phyloP scores from a whole-genome alignment of 2,329 filamentous ascomycete genomes.

The Trichoderma polysporum region DNA sequence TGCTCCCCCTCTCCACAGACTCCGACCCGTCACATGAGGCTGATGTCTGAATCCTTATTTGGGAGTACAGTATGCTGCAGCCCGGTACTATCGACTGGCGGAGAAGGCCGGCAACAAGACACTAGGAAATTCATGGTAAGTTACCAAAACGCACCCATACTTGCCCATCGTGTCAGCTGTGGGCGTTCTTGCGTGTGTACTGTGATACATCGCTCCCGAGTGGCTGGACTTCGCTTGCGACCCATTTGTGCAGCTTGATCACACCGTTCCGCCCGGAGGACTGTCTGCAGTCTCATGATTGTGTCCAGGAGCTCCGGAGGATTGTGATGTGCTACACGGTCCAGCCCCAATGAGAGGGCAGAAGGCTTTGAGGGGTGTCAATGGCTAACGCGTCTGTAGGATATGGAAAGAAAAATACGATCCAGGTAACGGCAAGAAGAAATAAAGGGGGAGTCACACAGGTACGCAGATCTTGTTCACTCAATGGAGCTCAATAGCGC shows the following conservation, averaged over 20 bases:
- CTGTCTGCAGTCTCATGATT: slow-evolving; percentile 12
- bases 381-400: slow-evolving; percentile 49
- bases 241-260: neutral
- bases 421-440: slow-evolving; percentile 46
- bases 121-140: slow-evolving; percentile 92
- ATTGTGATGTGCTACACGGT: slow-evolving; percentile 7
- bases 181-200: neutral
- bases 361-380: neutral
- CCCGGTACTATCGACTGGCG: slow-evolving; percentile 88
- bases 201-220: neutral
- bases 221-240: neutral
- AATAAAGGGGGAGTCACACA: slow-evolving; percentile 11
- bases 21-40: slow-evolving; percentile 45
- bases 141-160: slow-evolving; percentile 29
- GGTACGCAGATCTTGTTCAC: neutral
- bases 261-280: neutral
- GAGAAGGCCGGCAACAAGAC: slow-evolving; percentile 87
- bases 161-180: slow-evolving; percentile 16
- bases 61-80: slow-evolving; percentile 65
- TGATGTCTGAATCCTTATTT: slow-evolving; percentile 37
- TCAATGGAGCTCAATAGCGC: neutral
- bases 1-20: neutral
- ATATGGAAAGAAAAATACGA: slow-evolving; percentile 98
- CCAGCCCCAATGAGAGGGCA: neutral
- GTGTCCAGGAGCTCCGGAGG: neutral